phyloP scores from a whole-genome alignment of 345 rosid genomes.

The Citrus sp. region DNA sequence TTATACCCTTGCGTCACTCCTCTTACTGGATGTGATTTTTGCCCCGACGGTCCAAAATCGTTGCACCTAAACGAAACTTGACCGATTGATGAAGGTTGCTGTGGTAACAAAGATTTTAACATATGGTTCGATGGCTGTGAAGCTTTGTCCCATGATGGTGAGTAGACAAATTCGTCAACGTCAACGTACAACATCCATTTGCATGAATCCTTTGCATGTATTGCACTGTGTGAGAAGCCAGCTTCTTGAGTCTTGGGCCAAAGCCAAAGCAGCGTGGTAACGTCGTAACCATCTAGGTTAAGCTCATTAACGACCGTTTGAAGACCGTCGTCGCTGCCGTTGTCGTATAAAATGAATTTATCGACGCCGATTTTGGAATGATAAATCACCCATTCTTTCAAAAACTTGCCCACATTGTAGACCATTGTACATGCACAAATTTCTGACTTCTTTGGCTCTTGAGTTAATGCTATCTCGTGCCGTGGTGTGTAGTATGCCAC shows the following conservation, averaged over 20 bases:
- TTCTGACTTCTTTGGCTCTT: constrained; percentile 25
- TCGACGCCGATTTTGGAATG: constrained; percentile 69
- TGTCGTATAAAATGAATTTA: constrained; percentile 70
- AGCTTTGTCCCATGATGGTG: constrained; percentile 54
- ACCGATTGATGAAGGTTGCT: constrained; percentile 22
- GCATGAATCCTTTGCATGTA: constrained; percentile 47
- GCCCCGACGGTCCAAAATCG: constrained; percentile 82
- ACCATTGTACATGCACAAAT: constrained; percentile 85
- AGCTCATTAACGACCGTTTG: constrained; percentile 36
- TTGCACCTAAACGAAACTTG: constrained; percentile 64
- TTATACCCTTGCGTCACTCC: constrained; percentile 86
- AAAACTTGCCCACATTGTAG: constrained; percentile 68
- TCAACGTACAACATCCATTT: constrained; percentile 77
- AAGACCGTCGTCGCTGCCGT: constrained; percentile 66
- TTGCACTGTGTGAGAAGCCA: constrained; percentile 76
- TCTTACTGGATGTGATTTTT: constrained; percentile 44
- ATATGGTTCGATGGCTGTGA: constrained; percentile 34
- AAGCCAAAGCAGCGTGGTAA: constrained; percentile 51
- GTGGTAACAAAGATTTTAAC: constrained; percentile 44
- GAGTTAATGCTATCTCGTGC: constrained; percentile 18
- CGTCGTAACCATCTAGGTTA: constrained; percentile 40
- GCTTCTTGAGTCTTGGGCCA: constrained; percentile 96
- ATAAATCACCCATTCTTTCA: constrained; percentile 86
- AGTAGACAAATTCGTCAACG: constrained; percentile 77
- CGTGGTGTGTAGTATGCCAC: constrained; percentile 56